Base-by-base conservation (phyloP, 139 green algal genomes). In the Picochlorum sp. region DNA sequence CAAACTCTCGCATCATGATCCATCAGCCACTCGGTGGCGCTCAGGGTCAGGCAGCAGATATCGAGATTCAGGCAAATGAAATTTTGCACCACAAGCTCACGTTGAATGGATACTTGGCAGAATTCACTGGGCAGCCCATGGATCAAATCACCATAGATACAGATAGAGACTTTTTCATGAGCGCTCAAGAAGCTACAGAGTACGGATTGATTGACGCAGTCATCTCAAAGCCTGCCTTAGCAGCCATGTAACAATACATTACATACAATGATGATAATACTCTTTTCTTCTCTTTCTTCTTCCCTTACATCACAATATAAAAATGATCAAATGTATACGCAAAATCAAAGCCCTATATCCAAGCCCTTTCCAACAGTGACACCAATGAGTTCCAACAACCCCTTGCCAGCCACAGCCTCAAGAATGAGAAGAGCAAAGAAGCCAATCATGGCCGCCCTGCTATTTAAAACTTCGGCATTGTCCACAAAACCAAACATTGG, bases 81-180 rank as follows among this genome's bases (percentile, higher is more conserved):
- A 99, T 99, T 69, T 72, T 99, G 81, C 94, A 99, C 77, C 94
- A 99, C 86, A 99, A 99, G 81, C 82, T 96, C 30, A 97, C 89
- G 6, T 84, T 99, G 23, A 98, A 98, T 65, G 88, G 87, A 3
- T 99, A 99, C 81, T 80, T 99, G 65, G 75, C 90, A 24, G 89
- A 98, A 68, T 97, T 98, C 83, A 90, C 81, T 2, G 88, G 88
- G n/a, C 91, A 99, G 81, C 65, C 65, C 52, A 91, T 96, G 81
- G 90, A 98, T 60, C 81, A 81, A 59, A 97, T 98, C 81, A 96
- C 88, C 4, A 65, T 57, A 66, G 93, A 98, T 83, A 98, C 95
- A 11, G 92, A 98, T 73, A 81, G 93, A 37, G 93, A 98, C 70
- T 97, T 98, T 78, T 98, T 99, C 86, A 97, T 98, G 94, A 86